These are phyloP conservation scores for Penicillium sp. DNA, from an alignment of 2,329 filamentous ascomycete genomes.

Conservation along the genomic window DNA sequence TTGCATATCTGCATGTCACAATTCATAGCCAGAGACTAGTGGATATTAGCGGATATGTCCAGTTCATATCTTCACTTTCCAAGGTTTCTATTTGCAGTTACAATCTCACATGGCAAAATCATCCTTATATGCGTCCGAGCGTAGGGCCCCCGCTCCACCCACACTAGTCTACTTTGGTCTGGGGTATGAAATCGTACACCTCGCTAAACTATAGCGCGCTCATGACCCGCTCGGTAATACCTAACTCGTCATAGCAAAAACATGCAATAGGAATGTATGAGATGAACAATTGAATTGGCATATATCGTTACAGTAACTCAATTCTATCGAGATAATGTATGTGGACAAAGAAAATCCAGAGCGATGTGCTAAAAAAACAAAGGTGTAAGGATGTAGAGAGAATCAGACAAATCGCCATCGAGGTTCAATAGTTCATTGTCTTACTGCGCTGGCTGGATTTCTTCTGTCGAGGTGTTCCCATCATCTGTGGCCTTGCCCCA, in stretches of 20 bases:
- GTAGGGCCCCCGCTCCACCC: not conserved
- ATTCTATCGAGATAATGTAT: conserved; percentile 2
- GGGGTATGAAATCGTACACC: not conserved
- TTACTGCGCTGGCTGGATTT: conserved; percentile 2
- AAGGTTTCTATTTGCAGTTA: not conserved
- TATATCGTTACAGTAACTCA: conserved; percentile 4
- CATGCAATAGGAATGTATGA: not conserved
- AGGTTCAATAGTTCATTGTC: not conserved
- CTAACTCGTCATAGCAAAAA: not conserved
- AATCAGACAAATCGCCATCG: not conserved
- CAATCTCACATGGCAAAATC: not conserved
- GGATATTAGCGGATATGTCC: not conserved
- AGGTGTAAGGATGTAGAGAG: conserved; percentile 13
- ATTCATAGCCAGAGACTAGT: not conserved
- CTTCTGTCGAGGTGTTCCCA: conserved; percentile 6
- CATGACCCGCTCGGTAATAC: not conserved
- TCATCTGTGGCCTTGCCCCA: conserved; percentile 41
- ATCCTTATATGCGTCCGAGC: not conserved
- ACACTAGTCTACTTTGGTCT: not conserved
- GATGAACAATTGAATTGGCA: not conserved
- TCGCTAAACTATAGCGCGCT: not conserved
- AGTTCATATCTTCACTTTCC: not conserved
- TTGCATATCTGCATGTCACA: not conserved
- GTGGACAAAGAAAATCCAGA: not conserved
- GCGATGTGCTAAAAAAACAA: conserved; percentile 8